phyloP scores from a whole-genome alignment of 164 flowering plant species.

The Santalum album region DNA sequence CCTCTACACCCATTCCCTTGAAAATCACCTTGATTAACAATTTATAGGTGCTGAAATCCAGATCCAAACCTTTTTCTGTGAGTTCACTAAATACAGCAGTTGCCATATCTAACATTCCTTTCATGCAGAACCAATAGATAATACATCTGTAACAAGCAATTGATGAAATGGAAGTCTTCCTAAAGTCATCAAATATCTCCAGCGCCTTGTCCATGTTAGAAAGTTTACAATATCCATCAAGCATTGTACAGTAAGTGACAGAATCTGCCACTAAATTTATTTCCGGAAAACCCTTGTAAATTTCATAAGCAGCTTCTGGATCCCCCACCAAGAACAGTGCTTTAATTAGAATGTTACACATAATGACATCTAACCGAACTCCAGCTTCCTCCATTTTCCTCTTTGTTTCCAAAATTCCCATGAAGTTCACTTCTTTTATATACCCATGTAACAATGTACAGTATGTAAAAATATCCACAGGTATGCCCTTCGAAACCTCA shows the following conservation, averaged over 20 bases:
- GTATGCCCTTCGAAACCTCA: constrained; percentile 34
- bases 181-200: constrained; percentile 57
- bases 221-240: constrained; percentile 55
- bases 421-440: constrained; percentile 32
- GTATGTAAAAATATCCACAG: constrained; percentile 47
- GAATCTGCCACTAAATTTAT: constrained; percentile 43
- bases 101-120: constrained; percentile 53
- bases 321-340: constrained; percentile 65
- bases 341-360: constrained; percentile 64
- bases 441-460: constrained; percentile 63
- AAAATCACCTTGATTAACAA: constrained; percentile 31
- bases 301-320: constrained; percentile 45
- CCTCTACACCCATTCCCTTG: constrained; percentile 29
- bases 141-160: constrained; percentile 44
- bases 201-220: constrained; percentile 64
- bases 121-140: constrained; percentile 47
- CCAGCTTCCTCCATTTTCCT: constrained; percentile 49
- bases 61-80: constrained; percentile 27
- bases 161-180: constrained; percentile 24
- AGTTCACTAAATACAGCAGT: constrained; percentile 50
- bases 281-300: constrained; percentile 40
- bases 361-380: constrained; percentile 41
- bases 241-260: constrained; percentile 55
- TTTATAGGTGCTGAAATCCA: constrained; percentile 26
- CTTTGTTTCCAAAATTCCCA: constrained; percentile 42